phyloP scores from a whole-genome alignment of 257 asterid genomes.

The Lithospermum erythrorhizon region DNA sequence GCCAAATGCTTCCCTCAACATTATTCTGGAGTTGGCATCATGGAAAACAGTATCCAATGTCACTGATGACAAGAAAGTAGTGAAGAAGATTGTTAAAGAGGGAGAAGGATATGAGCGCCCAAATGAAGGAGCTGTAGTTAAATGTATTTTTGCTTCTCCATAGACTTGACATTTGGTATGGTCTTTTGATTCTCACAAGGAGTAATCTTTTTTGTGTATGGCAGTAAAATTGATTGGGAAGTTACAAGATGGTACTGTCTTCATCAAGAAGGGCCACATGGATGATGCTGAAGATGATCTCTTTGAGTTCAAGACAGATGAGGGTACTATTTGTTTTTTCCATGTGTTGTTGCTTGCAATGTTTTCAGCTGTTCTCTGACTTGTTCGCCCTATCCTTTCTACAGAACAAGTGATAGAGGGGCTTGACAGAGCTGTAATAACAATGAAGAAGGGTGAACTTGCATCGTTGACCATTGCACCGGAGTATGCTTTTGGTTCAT shows the following conservation, averaged over 20 bases:
- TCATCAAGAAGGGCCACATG: slow-evolving; percentile 30
- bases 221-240: slow-evolving; percentile 45
- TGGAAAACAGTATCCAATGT: slow-evolving; percentile 46
- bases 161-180: background rate
- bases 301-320: slow-evolving; percentile 41
- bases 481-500: slow-evolving; percentile 29
- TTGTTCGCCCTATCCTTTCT: background rate
- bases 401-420: slow-evolving; percentile 32
- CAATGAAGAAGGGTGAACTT: slow-evolving; percentile 34
- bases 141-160: slow-evolving; percentile 7
- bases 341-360: background rate
- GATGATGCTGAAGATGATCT: slow-evolving; percentile 28
- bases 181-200: no score
- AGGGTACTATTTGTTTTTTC: slow-evolving; percentile 20
- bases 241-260: slow-evolving; percentile 42
- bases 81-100: slow-evolving; percentile 40
- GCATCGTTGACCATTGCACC: slow-evolving; percentile 25
- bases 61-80: slow-evolving; percentile 34
- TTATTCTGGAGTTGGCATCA: slow-evolving; percentile 32
- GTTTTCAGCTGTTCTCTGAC: background rate
- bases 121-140: slow-evolving; percentile 43
- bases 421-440: slow-evolving; percentile 24
- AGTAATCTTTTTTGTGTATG: background rate
- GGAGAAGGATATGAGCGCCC: slow-evolving; percentile 50
- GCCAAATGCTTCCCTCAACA: slow-evolving; percentile 32